phyloP scores from a whole-genome alignment of 495 filamentous ascomycete species.

The Ascobolus immersus region DNA sequence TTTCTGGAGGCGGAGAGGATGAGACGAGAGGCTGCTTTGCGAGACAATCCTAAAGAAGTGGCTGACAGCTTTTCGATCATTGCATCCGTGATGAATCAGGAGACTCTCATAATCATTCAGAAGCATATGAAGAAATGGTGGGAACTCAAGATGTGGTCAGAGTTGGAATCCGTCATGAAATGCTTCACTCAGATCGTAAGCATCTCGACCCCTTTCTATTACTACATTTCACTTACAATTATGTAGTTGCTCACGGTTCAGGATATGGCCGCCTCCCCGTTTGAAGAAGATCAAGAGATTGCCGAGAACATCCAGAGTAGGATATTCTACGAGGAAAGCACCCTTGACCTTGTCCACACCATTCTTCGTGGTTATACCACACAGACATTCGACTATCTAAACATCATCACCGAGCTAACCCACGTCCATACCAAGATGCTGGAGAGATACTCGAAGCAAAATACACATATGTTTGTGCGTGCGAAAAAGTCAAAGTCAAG shows the following conservation, averaged over 20 bases:
- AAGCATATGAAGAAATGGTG: slow-evolving; percentile 50
- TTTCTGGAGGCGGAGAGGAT: slow-evolving; percentile 73
- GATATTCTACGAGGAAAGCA: slow-evolving; percentile 92
- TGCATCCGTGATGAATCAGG: slow-evolving; percentile 70
- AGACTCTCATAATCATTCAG: slow-evolving; percentile 72
- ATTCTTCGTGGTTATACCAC: slow-evolving; percentile 67
- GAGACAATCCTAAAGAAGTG: slow-evolving; percentile 18
- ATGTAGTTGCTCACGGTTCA: slow-evolving; percentile 55
- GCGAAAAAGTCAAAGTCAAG: slow-evolving; percentile 22
- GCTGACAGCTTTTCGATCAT: slow-evolving; percentile 64
- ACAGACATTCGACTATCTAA: slow-evolving; percentile 79
- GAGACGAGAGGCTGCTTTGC: slow-evolving; percentile 34
- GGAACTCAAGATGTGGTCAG: slow-evolving; percentile 64
- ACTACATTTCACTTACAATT: slow-evolving; percentile 23
- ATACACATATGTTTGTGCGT: slow-evolving; percentile 74
- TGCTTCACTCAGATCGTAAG: slow-evolving; percentile 52
- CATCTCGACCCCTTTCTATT: not conserved
- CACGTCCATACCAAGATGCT: slow-evolving; percentile 83
- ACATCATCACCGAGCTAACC: slow-evolving; percentile 70
- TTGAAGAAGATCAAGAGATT: slow-evolving; percentile 90
- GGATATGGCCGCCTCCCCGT: slow-evolving; percentile 61
- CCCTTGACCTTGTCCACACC: slow-evolving; percentile 58
- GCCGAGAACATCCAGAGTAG: slow-evolving; percentile 92
- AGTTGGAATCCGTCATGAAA: slow-evolving; percentile 66
- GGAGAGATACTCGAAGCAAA: slow-evolving; percentile 82